Conservation (phyloP, 2,329 filamentous ascomycete species). For the Fusarium udum region DNA sequence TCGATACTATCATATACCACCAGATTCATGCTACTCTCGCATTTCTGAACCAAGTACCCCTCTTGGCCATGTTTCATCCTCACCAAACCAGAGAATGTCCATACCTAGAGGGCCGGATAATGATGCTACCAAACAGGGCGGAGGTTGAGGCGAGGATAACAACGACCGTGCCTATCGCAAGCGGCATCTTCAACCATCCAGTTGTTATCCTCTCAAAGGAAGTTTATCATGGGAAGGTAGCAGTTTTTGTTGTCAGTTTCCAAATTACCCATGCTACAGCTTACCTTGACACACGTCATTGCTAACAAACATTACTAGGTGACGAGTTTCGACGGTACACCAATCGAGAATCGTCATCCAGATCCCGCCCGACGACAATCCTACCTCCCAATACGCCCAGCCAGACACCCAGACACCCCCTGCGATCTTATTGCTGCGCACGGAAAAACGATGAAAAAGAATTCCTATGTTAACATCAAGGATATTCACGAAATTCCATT, state of each 20-base stretch:
- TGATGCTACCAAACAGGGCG: not conserved
- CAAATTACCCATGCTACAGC: not conserved
- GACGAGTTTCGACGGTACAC: not conserved
- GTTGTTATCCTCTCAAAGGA: not conserved
- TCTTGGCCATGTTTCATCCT: not conserved
- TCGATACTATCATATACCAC: not conserved
- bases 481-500: not conserved
- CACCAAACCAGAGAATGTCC: not conserved
- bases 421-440: not conserved
- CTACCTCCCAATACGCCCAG: not conserved
- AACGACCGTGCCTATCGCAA: not conserved
- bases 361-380: not conserved
- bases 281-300: accelerated
- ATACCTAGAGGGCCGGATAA: not conserved
- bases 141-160: not conserved
- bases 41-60: not conserved
- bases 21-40: not conserved
- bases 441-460: not conserved
- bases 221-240: not conserved
- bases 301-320: not conserved
- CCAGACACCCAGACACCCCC: not conserved
- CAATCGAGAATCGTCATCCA: not conserved
- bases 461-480: not conserved
- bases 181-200: not conserved
- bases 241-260: not conserved